Evolutionary conservation across 805 yeast genomes (phyloP).

Genomic region (Middelhovenomyces tepae): DNA sequence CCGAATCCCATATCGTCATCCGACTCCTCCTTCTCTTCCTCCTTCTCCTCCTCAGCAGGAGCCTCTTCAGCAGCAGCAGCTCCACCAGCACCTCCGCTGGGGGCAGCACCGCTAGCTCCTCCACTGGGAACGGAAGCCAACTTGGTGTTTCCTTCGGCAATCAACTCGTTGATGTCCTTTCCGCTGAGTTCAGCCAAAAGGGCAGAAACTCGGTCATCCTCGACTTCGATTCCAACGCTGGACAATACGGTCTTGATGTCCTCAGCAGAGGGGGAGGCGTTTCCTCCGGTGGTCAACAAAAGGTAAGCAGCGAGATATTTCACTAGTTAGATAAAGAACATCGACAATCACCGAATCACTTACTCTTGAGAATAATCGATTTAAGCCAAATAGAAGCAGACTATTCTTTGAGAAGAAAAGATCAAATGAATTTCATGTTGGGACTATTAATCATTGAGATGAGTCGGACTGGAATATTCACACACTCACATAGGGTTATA

Average conservation of each 20-base stretch:
- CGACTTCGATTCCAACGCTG: slow-evolving; percentile 94
- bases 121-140: slow-evolving; percentile 97
- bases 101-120: slow-evolving; percentile 86
- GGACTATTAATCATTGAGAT: too few species aligned
- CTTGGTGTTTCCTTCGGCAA: slow-evolving; percentile 92
- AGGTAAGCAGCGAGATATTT: slow-evolving; percentile 99
- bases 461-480: too few species aligned
- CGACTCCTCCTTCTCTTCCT: slow-evolving; percentile 38
- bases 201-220: slow-evolving; percentile 73
- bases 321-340: slow-evolving; percentile 35
- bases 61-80: slow-evolving; percentile 65
- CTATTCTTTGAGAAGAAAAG: slow-evolving; percentile 7
- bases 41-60: slow-evolving; percentile 63
- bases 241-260: slow-evolving; percentile 83
- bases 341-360: slow-evolving; percentile 2
- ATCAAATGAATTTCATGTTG: too few species aligned
- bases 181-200: slow-evolving; percentile 86
- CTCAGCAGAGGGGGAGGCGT: slow-evolving; percentile 86
- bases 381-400: slow-evolving; percentile 21
- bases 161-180: slow-evolving; percentile 80
- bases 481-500: too few species aligned
- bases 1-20: slow-evolving; percentile 55
- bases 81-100: slow-evolving; percentile 62
- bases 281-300: slow-evolving; percentile 96
- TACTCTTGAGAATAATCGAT: slow-evolving; percentile 26